Evolutionary conservation across 306 rosid genomes (phyloP), one percentile per base, ranked within the genome.

Genomic region (Astragalus membranaceus): DNA sequence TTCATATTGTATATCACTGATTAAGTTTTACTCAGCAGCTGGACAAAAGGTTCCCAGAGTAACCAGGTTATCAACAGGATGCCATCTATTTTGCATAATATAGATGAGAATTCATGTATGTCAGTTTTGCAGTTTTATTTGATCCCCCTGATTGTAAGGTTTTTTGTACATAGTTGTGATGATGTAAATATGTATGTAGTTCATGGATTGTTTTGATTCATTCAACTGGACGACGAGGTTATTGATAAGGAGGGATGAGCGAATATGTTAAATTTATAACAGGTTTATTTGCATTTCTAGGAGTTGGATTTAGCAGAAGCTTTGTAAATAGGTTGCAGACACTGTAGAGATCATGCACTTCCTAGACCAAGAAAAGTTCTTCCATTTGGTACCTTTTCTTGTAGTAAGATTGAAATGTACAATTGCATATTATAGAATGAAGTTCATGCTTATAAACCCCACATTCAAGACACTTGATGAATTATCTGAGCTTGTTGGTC

Each of bases 241-340:
- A 8, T 9, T 36, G 35, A 61, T 16, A 32, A 9, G 49, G 30
- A 26, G 30, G 30, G 30, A 3, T 26, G 30, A 26, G 30, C 30
- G 30, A 26, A 3, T 26, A 26, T 26, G 30, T 26, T 26, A 26
- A 1, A 26, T 26, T 2, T 26, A 26, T 26, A 26, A 26, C 2
- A 2, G 30, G 30, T 26, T 26, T 26, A 26, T 26, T 26, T 26
- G 30, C 30, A 2, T 26, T 26, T 26, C 30, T 26, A 26, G 30
- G 30, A 26, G 30, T 3, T 93, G 72, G 83, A 85, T 23, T 83
- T 93, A 76, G 92, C 82, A 16, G 94, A 90, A 75, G 89, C 89
- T 81, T 80, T 78, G 98, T 93, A 80, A 93, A 93, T 81, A 87
- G 98, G 85, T 83, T 93, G 74, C 98, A 93, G 71, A 90, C 96